Conservation (phyloP, 148 eudicot genomes). For the Cornus suecica region DNA sequence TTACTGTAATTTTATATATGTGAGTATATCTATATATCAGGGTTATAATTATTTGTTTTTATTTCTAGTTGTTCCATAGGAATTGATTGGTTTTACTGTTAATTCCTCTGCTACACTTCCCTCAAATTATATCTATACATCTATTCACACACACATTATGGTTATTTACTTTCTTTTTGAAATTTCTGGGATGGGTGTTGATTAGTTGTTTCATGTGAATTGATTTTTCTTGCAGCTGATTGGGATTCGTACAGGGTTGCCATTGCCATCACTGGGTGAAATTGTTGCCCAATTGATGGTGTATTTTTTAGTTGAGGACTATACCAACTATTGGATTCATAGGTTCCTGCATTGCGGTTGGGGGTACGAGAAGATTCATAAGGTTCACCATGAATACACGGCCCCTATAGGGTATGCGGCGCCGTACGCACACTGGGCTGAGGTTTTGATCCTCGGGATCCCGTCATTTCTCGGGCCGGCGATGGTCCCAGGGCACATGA, state of each 20-base stretch:
- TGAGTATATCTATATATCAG: not conserved
- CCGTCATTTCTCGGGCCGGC: conserved; percentile 94
- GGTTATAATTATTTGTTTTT: too few relatives aligned
- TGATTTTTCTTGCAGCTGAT: conserved; percentile 44
- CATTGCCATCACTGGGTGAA: conserved; percentile 78
- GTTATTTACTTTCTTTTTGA: too few relatives aligned
- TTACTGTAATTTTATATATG: too few relatives aligned
- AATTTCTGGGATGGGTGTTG: not conserved
- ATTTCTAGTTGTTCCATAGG: not conserved
- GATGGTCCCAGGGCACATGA: conserved; percentile 83
- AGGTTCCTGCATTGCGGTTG: conserved; percentile 74
- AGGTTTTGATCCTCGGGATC: conserved; percentile 85
- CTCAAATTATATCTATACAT: too few relatives aligned
- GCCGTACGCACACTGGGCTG: conserved; percentile 93
- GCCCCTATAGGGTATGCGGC: conserved; percentile 89
- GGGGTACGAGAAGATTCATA: conserved; percentile 92
- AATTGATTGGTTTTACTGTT: not conserved
- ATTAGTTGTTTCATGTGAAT: too few relatives aligned
- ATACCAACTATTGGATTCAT: conserved; percentile 87
- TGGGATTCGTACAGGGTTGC: conserved; percentile 76
- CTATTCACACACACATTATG: not conserved
- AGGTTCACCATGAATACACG: conserved; percentile 89
- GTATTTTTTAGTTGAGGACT: conserved; percentile 80
- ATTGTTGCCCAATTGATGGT: conserved; percentile 59
- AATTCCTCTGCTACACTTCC: too few relatives aligned